phyloP scores from a whole-genome alignment of 164 flowering plant species.

The Akebia trifoliata region DNA sequence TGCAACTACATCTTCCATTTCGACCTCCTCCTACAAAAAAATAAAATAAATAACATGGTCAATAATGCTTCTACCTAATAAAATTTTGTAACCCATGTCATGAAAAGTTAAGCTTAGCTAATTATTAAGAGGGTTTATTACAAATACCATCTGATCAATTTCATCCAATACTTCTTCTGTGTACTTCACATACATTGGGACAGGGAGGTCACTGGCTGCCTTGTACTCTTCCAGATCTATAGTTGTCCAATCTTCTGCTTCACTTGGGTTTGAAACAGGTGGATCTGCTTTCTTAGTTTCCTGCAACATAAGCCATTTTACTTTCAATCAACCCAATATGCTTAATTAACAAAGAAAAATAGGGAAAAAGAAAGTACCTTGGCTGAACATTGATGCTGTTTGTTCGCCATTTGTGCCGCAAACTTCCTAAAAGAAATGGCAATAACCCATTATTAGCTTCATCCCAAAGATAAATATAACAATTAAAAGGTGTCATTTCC shows the following conservation, averaged over 20 bases:
- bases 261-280: conserved; percentile 16
- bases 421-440: conserved; percentile 43
- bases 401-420: conserved; percentile 58
- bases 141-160: conserved; percentile 55
- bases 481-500: not conserved
- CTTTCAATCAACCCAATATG: not conserved
- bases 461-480: not conserved
- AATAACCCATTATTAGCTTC: not conserved
- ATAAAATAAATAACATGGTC: not conserved
- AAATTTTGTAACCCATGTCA: not conserved
- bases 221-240: conserved; percentile 47
- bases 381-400: conserved; percentile 14
- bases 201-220: conserved; percentile 24
- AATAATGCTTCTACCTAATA: not conserved
- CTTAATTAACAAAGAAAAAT: not conserved
- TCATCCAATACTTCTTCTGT: conserved; percentile 74
- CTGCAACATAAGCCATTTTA: conserved; percentile 34
- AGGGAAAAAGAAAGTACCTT: conserved; percentile 27
- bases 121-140: not conserved
- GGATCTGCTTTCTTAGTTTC: conserved; percentile 24
- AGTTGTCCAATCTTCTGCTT: conserved; percentile 33
- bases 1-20: conserved; percentile 63
- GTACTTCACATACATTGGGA: conserved; percentile 68
- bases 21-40: conserved; percentile 54
- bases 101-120: not conserved